These are phyloP conservation scores for Crithidia sp. DNA, from an alignment of 208 protist species.

Conservation along the genomic window DNA sequence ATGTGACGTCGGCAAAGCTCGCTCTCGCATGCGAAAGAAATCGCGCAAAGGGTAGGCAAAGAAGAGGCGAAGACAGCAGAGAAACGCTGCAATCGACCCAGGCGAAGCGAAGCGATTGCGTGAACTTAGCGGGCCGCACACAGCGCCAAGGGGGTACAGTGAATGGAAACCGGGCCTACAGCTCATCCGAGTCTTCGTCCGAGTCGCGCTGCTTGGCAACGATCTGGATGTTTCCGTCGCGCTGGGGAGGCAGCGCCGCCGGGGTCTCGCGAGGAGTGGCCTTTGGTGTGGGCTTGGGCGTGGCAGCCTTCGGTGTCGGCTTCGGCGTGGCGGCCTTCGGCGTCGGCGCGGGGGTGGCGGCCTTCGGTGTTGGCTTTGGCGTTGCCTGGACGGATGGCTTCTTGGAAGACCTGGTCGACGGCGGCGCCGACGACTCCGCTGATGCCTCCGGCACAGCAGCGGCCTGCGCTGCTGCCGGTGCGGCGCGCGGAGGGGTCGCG, in stretches of 20 bases:
- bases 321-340: slow-evolving; percentile 16
- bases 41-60: no score
- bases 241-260: slow-evolving; percentile 18
- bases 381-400: slow-evolving; percentile 22
- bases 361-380: slow-evolving; percentile 1
- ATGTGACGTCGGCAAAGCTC: no score
- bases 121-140: background rate
- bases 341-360: background rate
- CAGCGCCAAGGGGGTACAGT: background rate
- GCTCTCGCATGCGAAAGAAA: no score
- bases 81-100: background rate
- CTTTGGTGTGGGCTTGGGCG: slow-evolving; percentile 4
- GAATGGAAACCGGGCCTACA: slow-evolving; percentile 9
- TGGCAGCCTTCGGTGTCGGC: slow-evolving; percentile 3
- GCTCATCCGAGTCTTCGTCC: slow-evolving; percentile 23
- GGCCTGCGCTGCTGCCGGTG: background rate
- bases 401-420: slow-evolving; percentile 22
- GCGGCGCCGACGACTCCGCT: background rate
- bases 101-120: background rate
- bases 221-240: slow-evolving; percentile 23
- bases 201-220: slow-evolving; percentile 26
- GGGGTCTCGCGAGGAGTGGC: background rate
- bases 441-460: background rate
- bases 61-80: slow-evolving; percentile 6
- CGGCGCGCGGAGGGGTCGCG: slow-evolving; percentile 3